These are phyloP conservation scores for Candida sanyaensis DNA, from an alignment of 1,139 yeast species.

Conservation along the genomic window DNA sequence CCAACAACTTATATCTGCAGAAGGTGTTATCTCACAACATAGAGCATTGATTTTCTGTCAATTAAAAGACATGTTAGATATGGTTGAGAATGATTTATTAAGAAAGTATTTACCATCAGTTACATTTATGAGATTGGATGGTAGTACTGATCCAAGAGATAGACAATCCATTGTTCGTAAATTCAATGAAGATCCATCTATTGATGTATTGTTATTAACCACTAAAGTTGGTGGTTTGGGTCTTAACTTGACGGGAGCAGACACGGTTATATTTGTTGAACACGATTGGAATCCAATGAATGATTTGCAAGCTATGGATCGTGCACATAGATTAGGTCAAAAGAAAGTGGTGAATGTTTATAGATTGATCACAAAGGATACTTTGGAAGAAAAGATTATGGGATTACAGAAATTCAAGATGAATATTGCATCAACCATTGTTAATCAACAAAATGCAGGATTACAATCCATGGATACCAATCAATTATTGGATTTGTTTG, in stretches of 20 bases:
- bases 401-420: constrained; percentile 96
- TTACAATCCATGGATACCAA: constrained; percentile 95
- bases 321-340: constrained; percentile 98
- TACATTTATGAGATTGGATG: constrained; percentile 93
- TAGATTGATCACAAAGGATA: constrained; percentile 86
- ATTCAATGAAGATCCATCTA: constrained; percentile 95
- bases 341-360: constrained; percentile 96
- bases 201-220: constrained; percentile 86
- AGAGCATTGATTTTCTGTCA: constrained; percentile 96
- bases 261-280: constrained; percentile 96
- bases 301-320: constrained; percentile 98
- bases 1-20: constrained; percentile 46
- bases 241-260: constrained; percentile 96
- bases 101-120: constrained; percentile 87
- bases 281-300: constrained; percentile 99
- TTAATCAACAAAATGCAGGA: constrained; percentile 95
- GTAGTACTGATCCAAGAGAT: constrained; percentile 89
- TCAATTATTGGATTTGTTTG: constrained; percentile 88
- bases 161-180: constrained; percentile 90
- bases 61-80: constrained; percentile 95
- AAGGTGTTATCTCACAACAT: constrained; percentile 90
- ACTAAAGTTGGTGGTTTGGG: constrained; percentile 99
- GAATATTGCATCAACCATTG: constrained; percentile 95
- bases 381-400: constrained; percentile 97
- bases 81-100: constrained; percentile 88